Evolutionary conservation across 208 protist genomes (phyloP).

Genomic region (Leishmania guyanensis): DNA sequence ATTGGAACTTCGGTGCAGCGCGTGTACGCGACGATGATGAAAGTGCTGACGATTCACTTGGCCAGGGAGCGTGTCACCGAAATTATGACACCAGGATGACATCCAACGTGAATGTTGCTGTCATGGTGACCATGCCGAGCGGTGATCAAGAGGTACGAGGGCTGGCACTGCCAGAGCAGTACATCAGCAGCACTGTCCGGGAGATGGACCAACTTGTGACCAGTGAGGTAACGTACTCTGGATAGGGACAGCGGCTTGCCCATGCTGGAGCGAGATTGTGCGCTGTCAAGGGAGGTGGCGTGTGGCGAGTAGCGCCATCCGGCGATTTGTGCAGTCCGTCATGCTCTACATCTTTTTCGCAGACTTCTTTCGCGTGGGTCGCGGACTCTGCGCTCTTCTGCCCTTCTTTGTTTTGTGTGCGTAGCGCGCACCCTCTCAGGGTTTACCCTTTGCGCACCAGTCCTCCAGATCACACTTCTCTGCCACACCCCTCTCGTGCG

Average conservation of each 20-base stretch:
- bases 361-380: background rate
- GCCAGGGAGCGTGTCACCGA: slow-evolving; percentile 16
- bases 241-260: background rate
- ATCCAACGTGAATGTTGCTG: slow-evolving; percentile 36
- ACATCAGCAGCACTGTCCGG: slow-evolving; percentile 17
- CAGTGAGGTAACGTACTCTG: slow-evolving; percentile 28
- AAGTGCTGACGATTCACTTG: slow-evolving; percentile 18
- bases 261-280: background rate
- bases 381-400: background rate
- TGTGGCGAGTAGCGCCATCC: background rate
- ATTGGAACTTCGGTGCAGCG: slow-evolving; percentile 28
- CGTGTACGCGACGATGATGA: slow-evolving; percentile 29
- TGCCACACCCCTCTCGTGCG: background rate
- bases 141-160: slow-evolving; percentile 33
- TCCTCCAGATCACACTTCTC: background rate
- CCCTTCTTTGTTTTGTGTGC: too few species aligned
- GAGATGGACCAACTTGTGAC: slow-evolving; percentile 14
- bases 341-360: background rate
- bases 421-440: background rate
- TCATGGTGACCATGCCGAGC: slow-evolving; percentile 24
- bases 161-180: slow-evolving; percentile 41
- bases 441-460: background rate
- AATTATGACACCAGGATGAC: slow-evolving; percentile 29
- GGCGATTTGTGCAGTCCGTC: background rate
- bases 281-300: background rate